These are phyloP conservation scores for Daldinia caldariorum DNA, from an alignment of 495 filamentous ascomycete species.

Conservation along the genomic window DNA sequence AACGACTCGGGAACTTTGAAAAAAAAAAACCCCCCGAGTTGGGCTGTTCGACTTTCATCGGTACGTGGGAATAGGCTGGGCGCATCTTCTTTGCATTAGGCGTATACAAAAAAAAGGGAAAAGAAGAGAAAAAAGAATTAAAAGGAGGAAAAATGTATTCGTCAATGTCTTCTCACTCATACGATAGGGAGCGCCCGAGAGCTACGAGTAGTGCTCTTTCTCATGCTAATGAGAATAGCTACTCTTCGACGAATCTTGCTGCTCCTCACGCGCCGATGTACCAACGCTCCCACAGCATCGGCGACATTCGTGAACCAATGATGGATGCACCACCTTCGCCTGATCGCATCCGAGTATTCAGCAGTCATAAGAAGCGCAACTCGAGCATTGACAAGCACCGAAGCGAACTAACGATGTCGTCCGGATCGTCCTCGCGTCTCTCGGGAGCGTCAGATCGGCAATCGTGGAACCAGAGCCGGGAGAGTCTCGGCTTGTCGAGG, in stretches of 20 bases:
- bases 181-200: constrained; percentile 37
- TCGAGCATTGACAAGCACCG: constrained; percentile 57
- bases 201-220: constrained; percentile 17
- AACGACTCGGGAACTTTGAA: constrained; percentile 27
- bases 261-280: constrained; percentile 27
- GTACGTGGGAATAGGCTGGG: constrained; percentile 22
- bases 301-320: constrained; percentile 57
- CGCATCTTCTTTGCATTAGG: constrained; percentile 4
- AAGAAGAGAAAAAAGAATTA: background rate
- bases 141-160: constrained; percentile 36
- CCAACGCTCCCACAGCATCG: constrained; percentile 44
- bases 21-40: constrained; percentile 24
- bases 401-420: constrained; percentile 58
- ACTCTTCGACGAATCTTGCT: constrained; percentile 26
- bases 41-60: constrained; percentile 32
- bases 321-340: constrained; percentile 65
- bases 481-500: constrained; percentile 55
- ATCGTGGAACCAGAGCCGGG: constrained; percentile 56
- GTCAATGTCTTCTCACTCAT: constrained; percentile 31
- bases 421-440: constrained; percentile 58
- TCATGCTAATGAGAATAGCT: constrained; percentile 24
- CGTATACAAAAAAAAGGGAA: too few species aligned
- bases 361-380: constrained; percentile 59
- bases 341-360: constrained; percentile 62
- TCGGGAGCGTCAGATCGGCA: constrained; percentile 54